Evolutionary conservation across 768 basidiomycete genomes (phyloP).

Genomic region (Lepiota subincarnata): DNA sequence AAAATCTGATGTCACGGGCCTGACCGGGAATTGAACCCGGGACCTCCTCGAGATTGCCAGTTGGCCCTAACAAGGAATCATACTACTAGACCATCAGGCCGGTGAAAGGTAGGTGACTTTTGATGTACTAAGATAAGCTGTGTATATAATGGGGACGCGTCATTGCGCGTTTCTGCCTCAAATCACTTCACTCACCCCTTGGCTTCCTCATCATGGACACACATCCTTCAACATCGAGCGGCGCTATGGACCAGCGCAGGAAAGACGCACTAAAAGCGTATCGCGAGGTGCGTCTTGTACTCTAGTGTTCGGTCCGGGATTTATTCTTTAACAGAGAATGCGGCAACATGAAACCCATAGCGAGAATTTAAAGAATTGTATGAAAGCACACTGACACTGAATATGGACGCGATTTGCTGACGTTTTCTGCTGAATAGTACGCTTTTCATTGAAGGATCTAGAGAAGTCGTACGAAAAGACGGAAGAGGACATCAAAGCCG

Average conservation of each 20-base stretch:
- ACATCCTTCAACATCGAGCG: slow-evolving; percentile 53
- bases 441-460: slow-evolving; percentile 85
- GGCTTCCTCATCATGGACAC: slow-evolving; percentile 33
- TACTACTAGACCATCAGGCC: slow-evolving; percentile 57
- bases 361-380: slow-evolving; percentile 87
- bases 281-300: slow-evolving; percentile 50
- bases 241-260: slow-evolving; percentile 64
- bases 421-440: slow-evolving; percentile 46
- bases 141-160: slow-evolving; percentile 28
- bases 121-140: neutral
- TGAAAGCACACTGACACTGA: slow-evolving; percentile 24
- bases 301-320: neutral
- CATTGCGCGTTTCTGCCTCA: slow-evolving; percentile 33
- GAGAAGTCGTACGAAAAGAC: slow-evolving; percentile 91
- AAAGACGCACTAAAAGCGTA: slow-evolving; percentile 73
- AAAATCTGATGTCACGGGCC: too few relatives aligned
- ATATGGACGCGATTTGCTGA: neutral
- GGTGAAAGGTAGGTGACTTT: slow-evolving; percentile 2
- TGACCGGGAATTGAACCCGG: slow-evolving; percentile 86
- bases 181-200: slow-evolving; percentile 11
- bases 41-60: slow-evolving; percentile 62
- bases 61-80: slow-evolving; percentile 57
- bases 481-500: slow-evolving; percentile 98
- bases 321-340: slow-evolving; percentile 70
- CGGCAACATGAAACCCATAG: slow-evolving; percentile 84